phyloP scores from a whole-genome alignment of 2,329 filamentous ascomycete genomes.

The Rasamsonia emersonii region DNA sequence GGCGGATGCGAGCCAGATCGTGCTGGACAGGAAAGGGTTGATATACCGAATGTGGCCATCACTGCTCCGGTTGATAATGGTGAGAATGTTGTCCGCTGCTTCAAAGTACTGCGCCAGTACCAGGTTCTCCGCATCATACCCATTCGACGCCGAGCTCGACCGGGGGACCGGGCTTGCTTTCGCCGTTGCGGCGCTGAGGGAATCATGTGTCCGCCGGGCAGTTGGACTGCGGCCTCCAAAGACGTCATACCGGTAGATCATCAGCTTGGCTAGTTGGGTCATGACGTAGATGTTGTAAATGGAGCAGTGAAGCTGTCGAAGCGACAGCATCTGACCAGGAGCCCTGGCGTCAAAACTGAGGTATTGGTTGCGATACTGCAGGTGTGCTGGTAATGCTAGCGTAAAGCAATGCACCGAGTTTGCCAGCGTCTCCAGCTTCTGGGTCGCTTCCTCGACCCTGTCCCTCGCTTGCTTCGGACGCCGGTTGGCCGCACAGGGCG shows the following conservation, averaged over 20 bases:
- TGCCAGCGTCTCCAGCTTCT: constrained; percentile 20
- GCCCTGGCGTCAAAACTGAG: constrained; percentile 18
- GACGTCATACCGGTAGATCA: constrained; percentile 25
- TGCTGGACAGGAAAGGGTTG: constrained; percentile 25
- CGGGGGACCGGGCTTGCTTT: neutral
- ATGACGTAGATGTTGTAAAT: constrained; percentile 28
- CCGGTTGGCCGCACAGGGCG: constrained; percentile 4
- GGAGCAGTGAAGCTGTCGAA: constrained; percentile 18
- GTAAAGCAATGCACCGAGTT: constrained; percentile 24
- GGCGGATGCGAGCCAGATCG: constrained; percentile 25
- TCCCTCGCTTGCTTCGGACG: neutral
- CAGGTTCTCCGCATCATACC: constrained; percentile 7
- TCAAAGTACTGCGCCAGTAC: constrained; percentile 20
- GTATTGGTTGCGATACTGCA: constrained; percentile 22
- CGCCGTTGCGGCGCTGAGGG: too few relatives aligned
- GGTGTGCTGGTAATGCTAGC: constrained; percentile 19
- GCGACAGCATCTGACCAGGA: constrained; percentile 7
- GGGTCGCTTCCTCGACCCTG: constrained; percentile 10
- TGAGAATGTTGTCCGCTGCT: constrained; percentile 21
- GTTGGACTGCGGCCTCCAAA: constrained; percentile 12
- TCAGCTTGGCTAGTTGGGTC: constrained; percentile 25
- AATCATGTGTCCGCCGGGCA: neutral
- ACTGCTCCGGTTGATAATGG: constrained; percentile 18
- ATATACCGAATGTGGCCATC: constrained; percentile 21
- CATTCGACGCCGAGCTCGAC: neutral